Conservation (phyloP, 2,329 filamentous ascomycete species). For the Ramularia collo-cygni region DNA sequence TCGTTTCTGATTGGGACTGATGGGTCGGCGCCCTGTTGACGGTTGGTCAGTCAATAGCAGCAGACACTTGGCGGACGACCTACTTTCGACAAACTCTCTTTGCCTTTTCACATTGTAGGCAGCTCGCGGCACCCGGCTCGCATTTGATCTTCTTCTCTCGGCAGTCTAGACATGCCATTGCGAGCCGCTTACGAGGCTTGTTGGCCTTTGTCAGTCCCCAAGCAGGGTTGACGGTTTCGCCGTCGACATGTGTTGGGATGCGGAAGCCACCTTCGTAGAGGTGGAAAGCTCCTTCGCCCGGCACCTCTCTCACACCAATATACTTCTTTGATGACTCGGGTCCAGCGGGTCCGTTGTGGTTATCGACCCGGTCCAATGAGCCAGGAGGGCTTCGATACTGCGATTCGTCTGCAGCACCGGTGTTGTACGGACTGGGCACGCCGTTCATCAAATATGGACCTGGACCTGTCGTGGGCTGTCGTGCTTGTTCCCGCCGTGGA, state of each 20-base stretch:
- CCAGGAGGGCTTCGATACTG: slow-evolving; percentile 16
- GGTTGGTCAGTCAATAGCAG: slow-evolving; percentile 13
- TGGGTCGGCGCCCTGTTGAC: slow-evolving; percentile 22
- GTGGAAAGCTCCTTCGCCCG: slow-evolving; percentile 26
- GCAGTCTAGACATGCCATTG: slow-evolving; percentile 88
- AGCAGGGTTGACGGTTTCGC: slow-evolving; percentile 78
- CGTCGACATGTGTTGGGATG: slow-evolving; percentile 55
- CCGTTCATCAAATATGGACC: slow-evolving; percentile 21
- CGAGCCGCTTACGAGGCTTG: slow-evolving; percentile 82
- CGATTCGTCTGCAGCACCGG: slow-evolving; percentile 15
- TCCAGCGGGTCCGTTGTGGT: slow-evolving; percentile 12
- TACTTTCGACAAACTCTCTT: slow-evolving; percentile 78
- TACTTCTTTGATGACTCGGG: slow-evolving; percentile 27
- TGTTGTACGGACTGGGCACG: slow-evolving; percentile 22
- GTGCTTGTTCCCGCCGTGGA: slow-evolving; percentile 12
- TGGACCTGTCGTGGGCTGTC: slow-evolving; percentile 16
- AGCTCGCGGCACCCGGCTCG: slow-evolving; percentile 79
- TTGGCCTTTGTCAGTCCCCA: slow-evolving; percentile 94
- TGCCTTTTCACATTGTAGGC: slow-evolving; percentile 87
- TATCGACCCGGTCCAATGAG: slow-evolving; percentile 13
- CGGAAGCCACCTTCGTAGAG: slow-evolving; percentile 29
- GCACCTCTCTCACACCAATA: slow-evolving; percentile 25
- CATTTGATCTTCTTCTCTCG: slow-evolving; percentile 98
- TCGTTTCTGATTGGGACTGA: slow-evolving; percentile 20
- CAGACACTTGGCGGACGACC: slow-evolving; percentile 5